These are phyloP conservation scores for Zygosaccharomyces pseudorouxii DNA, from an alignment of 805 yeast species.

Conservation along the genomic window DNA sequence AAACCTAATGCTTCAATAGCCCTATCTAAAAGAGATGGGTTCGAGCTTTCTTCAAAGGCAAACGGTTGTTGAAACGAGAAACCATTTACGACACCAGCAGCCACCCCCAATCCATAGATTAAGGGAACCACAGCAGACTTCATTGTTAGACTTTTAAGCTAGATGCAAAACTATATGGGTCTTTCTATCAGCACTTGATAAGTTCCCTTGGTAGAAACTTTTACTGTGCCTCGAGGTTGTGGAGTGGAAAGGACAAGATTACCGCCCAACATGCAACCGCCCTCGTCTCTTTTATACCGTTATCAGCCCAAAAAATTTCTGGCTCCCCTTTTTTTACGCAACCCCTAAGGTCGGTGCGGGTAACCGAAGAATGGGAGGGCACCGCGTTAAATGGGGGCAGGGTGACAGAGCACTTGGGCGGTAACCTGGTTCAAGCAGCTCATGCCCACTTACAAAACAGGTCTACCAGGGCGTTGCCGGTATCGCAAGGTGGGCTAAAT, in stretches of 20 bases:
- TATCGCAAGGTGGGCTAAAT: too few relatives aligned
- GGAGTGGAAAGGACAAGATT: not conserved
- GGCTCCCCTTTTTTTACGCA: not conserved
- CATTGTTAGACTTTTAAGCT: not conserved
- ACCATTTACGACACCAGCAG: constrained; percentile 22
- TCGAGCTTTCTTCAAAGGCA: constrained; percentile 24
- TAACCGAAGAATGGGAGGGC: not conserved
- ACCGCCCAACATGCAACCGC: constrained; percentile 1
- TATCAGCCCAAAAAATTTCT: not conserved
- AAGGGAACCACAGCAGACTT: constrained; percentile 1
- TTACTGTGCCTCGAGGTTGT: too few relatives aligned
- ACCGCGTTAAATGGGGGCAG: not conserved
- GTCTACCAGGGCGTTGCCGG: too few relatives aligned
- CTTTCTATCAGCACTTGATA: too few relatives aligned
- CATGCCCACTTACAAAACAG: too few relatives aligned
- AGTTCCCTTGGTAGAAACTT: too few relatives aligned
- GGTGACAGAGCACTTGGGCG: not conserved
- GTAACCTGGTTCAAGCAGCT: too few relatives aligned
- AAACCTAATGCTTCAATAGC: constrained; percentile 50
- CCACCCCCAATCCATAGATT: constrained; percentile 13
- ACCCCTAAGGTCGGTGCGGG: not conserved
- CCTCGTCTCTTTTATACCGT: not conserved
- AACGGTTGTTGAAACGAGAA: constrained; percentile 35
- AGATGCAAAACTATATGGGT: too few relatives aligned
- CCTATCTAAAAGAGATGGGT: constrained; percentile 37